Percentiles rank a stretch among this genome's conserved stretches.
phyloP scores from a whole-genome alignment of 2,329 filamentous ascomycete species.

The Trichoderma pleuroti region DNA sequence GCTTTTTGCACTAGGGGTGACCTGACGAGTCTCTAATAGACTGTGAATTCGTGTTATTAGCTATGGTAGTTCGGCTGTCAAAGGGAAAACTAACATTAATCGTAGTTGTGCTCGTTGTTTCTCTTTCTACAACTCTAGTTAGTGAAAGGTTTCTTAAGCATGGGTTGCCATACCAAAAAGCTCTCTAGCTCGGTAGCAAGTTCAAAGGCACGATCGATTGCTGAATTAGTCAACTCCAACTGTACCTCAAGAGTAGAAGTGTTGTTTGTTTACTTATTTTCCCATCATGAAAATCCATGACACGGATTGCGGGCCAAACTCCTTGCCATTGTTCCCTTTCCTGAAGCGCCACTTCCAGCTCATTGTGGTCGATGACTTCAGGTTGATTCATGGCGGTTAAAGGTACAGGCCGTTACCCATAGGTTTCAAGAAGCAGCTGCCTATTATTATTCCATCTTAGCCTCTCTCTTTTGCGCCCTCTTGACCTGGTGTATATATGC shows the following conservation, averaged over 20 bases:
- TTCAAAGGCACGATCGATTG: neutral
- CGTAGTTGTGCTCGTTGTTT: neutral
- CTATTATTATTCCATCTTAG: neutral
- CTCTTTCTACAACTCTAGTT: neutral
- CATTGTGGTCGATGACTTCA: neutral
- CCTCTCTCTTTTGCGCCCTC: neutral
- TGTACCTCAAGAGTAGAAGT: neutral
- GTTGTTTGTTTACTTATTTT: neutral
- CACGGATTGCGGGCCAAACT: neutral
- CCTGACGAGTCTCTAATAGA: neutral
- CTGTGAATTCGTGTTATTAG: neutral
- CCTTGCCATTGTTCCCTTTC: neutral
- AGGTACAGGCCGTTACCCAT: neutral
- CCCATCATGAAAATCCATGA: neutral
- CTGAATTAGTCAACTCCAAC: neutral
- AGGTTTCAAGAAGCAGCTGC: neutral
- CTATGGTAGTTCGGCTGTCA: neutral
- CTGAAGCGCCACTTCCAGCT: neutral
- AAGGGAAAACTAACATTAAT: neutral
- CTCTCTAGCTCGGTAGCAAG: neutral
- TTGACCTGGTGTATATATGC: neutral
- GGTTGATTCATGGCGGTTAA: neutral
- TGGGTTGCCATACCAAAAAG: neutral
- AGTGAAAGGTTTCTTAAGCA: neutral
- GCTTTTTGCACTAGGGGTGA: neutral